Evolutionary conservation across 192 early-diverging fungal genomes (phyloP), one percentile per base, ranked within the genome.

Genomic region (Linnemannia elongata): DNA sequence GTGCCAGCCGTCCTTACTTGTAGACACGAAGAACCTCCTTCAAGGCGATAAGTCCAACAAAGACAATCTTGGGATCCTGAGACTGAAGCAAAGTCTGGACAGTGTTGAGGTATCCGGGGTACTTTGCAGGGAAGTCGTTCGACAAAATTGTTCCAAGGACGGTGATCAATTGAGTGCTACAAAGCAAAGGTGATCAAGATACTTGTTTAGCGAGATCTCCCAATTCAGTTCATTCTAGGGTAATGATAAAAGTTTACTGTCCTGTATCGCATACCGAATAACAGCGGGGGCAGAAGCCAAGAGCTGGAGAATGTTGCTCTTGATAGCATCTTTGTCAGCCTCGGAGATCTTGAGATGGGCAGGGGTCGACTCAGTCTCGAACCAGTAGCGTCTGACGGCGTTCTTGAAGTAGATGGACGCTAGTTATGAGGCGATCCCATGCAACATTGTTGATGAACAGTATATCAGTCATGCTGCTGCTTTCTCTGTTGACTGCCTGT

Each of bases 1-100:
- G 33, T 30, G 30, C 60, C 4, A 10, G n/a, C 35, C 27, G 13
- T n/a, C 87, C 94, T 89, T 90, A 94, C 92, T 93, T 96, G 81
- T 94, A 97, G 52, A 93, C 89, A 84, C 94, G 96, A 69, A 97
- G 92, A 6, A 97, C 93, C 87, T 97, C 96, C 74, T 93, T 92
- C 82, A 98, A 83, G 36, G 95, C 95, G 33, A 95, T 82, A 18
- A 98, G 89, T 66, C 97, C 97, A 44, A 95, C 94, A 79, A 95
- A 96, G 18, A 96, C 93, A 42, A 89, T 89, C 78, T 92, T 90
- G 44, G 90, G 90, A 82, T 97, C 94, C 82, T 92, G 90, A 6
- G 93, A 89, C 60, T 93, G 88, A 27, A 97, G 89, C 69, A 95
- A 83, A 66, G 90, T 87, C 76, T 94, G 92, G 44, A 95, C 88